These are phyloP conservation scores for Botryosphaeria dothidea DNA, from an alignment of 2,329 filamentous ascomycete species.

Conservation along the genomic window DNA sequence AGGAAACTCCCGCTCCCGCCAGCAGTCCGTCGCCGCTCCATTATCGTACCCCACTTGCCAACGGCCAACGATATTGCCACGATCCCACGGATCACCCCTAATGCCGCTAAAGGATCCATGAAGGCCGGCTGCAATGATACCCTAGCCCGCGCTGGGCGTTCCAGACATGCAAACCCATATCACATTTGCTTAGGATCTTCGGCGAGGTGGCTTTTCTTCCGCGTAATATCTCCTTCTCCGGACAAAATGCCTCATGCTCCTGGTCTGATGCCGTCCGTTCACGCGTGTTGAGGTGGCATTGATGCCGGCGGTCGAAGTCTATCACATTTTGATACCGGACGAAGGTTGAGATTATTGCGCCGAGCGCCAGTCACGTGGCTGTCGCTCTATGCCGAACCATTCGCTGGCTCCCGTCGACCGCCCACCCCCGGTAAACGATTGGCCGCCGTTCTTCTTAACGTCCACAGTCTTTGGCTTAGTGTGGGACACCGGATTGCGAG, in stretches of 20 bases:
- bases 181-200: constrained; percentile 43
- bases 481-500: constrained; percentile 13
- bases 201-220: constrained; percentile 47
- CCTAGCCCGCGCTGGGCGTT: constrained; percentile 44
- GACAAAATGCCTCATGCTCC: constrained; percentile 42
- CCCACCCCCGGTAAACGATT: constrained; percentile 13
- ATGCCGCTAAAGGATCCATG: constrained; percentile 45
- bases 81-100: constrained; percentile 44
- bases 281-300: constrained; percentile 26
- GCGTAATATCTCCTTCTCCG: constrained; percentile 43
- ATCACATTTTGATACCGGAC: constrained; percentile 33
- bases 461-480: constrained; percentile 11
- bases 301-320: constrained; percentile 31
- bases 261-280: constrained; percentile 38
- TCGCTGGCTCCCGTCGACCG: constrained; percentile 18
- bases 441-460: constrained; percentile 1
- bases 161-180: constrained; percentile 45
- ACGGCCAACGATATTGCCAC: constrained; percentile 48
- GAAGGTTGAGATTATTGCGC: constrained; percentile 38
- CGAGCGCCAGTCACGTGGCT: constrained; percentile 39
- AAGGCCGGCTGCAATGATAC: constrained; percentile 46
- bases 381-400: constrained; percentile 34
- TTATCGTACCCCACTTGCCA: constrained; percentile 43
- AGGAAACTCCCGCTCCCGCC: constrained; percentile 37
- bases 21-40: constrained; percentile 38